phyloP scores from a whole-genome alignment of 768 basidiomycete genomes.

The Obba rivulosa region DNA sequence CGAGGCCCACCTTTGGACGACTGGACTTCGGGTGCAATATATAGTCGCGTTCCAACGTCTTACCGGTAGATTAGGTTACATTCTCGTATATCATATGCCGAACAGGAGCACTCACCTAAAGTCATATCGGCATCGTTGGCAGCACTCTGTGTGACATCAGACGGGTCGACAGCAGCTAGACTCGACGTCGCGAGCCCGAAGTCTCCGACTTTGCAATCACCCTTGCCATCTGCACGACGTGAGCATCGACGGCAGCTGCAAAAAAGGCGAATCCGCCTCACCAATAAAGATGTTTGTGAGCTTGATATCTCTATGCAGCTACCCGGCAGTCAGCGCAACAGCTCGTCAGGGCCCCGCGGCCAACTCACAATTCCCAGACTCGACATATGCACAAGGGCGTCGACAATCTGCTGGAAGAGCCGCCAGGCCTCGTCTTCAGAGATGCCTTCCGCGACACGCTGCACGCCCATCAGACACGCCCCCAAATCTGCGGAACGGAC shows the following conservation, averaged over 20 bases:
- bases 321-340: slow-evolving; percentile 1
- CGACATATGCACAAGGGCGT: slow-evolving; percentile 88
- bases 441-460: slow-evolving; percentile 77
- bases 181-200: slow-evolving; percentile 88
- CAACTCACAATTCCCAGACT: slow-evolving; percentile 72
- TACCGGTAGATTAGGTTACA: background rate
- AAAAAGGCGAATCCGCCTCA: slow-evolving; percentile 28
- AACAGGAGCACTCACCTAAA: slow-evolving; percentile 39
- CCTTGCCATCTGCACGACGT: slow-evolving; percentile 58
- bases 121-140: slow-evolving; percentile 67
- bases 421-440: slow-evolving; percentile 86
- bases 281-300: slow-evolving; percentile 92
- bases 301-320: slow-evolving; percentile 87
- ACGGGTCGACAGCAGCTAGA: slow-evolving; percentile 72
- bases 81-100: background rate
- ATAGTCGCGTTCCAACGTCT: slow-evolving; percentile 89
- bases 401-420: slow-evolving; percentile 83
- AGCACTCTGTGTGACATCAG: slow-evolving; percentile 46
- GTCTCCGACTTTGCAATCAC: slow-evolving; percentile 90
- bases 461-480: background rate
- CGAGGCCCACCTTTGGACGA: slow-evolving; percentile 51
- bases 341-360: too few relatives aligned
- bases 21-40: slow-evolving; percentile 90
- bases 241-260: background rate
- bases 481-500: background rate